Conservation (phyloP, 768 basidiomycete species). For the Pisolithus marmoratus region DNA sequence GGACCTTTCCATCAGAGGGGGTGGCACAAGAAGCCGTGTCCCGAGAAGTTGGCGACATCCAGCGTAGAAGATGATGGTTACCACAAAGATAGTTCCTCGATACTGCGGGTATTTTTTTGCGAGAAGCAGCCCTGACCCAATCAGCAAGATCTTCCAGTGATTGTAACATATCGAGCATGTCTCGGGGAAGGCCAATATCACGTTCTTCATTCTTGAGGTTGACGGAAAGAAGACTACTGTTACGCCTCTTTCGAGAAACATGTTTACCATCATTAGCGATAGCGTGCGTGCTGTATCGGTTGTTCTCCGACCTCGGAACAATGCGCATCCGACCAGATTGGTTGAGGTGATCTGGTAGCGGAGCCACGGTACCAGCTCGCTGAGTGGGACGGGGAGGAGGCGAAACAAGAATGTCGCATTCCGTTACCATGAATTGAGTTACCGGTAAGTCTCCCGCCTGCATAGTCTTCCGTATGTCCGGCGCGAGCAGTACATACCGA, state of each 20-base stretch:
- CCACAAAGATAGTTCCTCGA: background rate
- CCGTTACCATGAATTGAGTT: no score
- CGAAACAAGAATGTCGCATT: no score
- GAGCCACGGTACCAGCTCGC: no score
- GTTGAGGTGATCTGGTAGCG: constrained; percentile 7
- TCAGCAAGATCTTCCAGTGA: constrained; percentile 24
- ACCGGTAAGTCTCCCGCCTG: background rate
- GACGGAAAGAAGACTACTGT: background rate
- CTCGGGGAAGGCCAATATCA: constrained; percentile 18
- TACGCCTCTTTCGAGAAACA: background rate
- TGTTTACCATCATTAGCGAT: constrained; percentile 2
- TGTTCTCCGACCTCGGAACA: constrained; percentile 10
- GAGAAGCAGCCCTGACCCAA: constrained; percentile 20
- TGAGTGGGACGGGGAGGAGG: no score
- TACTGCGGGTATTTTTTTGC: constrained; percentile 1
- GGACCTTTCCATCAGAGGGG: background rate
- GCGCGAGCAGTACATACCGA: background rate
- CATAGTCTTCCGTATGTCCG: background rate
- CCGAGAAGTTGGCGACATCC: background rate
- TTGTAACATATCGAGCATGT: constrained; percentile 21
- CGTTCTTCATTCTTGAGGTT: background rate
- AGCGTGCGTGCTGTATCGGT: constrained; percentile 11
- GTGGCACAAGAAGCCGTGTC: background rate
- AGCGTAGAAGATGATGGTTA: background rate
- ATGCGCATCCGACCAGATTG: constrained; percentile 14